phyloP scores from a whole-genome alignment of 805 yeast genomes.

The Lachancea quebecensis region DNA sequence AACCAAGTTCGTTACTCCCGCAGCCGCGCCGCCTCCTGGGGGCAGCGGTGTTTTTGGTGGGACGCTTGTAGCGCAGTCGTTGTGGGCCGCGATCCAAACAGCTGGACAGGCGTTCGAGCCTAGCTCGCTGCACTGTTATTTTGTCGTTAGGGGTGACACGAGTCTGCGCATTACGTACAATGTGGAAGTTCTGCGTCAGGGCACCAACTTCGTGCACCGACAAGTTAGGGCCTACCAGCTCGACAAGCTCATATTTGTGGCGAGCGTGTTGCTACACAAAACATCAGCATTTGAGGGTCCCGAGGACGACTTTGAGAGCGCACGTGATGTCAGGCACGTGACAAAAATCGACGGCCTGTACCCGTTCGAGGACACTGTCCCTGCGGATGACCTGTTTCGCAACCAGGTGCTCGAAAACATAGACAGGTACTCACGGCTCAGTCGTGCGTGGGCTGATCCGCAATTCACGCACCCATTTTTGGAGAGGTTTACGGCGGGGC shows the following conservation, averaged over 20 bases:
- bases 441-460: conserved; percentile 3
- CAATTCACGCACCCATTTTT: conserved; percentile 7
- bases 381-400: conserved; percentile 18
- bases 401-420: conserved; percentile 11
- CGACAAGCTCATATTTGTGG: conserved; percentile 43
- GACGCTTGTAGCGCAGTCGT: conserved; percentile 56
- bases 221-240: conserved; percentile 51
- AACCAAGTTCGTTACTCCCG: conserved; percentile 19
- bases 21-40: conserved; percentile 38
- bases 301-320: conserved; percentile 10
- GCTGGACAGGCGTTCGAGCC: conserved; percentile 45
- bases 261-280: conserved; percentile 42
- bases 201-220: conserved; percentile 45
- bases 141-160: conserved; percentile 48
- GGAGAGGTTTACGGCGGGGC: conserved; percentile 31
- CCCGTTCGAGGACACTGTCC: conserved; percentile 1
- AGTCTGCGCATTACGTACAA: conserved; percentile 42
- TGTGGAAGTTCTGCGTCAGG: conserved; percentile 47
- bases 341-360: background rate
- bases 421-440: conserved; percentile 4
- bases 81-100: conserved; percentile 51
- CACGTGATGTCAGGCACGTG: background rate
- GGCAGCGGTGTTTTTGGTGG: conserved; percentile 72
- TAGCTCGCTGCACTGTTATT: conserved; percentile 55
- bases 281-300: conserved; percentile 21